Conservation (phyloP, 345 rosid species). For the Gossypium stocksii region DNA sequence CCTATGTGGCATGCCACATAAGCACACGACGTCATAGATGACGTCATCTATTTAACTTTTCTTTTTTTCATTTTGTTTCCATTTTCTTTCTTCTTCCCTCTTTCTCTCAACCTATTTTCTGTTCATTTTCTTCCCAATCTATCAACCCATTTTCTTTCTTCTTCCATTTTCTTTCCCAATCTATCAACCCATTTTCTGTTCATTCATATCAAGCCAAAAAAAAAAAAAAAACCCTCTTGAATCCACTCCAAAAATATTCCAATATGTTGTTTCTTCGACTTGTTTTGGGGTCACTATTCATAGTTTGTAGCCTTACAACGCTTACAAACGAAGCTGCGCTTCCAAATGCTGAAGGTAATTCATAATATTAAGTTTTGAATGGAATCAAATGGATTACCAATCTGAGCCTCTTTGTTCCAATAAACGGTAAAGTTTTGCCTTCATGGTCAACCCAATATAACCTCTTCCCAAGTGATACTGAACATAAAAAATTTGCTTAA, state of each 20-base stretch:
- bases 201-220: background rate
- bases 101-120: too few species aligned
- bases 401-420: constrained; percentile 75
- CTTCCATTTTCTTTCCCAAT: too few species aligned
- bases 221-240: too few species aligned
- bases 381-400: constrained; percentile 43
- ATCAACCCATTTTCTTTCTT: too few species aligned
- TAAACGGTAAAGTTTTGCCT: constrained; percentile 63
- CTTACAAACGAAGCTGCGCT: constrained; percentile 25
- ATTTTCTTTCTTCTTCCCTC: too few species aligned
- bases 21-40: too few species aligned
- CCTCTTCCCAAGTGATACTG: constrained; percentile 75
- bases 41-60: too few species aligned
- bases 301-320: constrained; percentile 19
- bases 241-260: background rate
- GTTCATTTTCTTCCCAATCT: too few species aligned
- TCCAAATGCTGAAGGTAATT: constrained; percentile 32
- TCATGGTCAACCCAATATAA: constrained; percentile 73
- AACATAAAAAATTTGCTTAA: background rate
- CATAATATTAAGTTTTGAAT: background rate
- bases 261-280: background rate
- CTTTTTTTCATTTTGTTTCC: too few species aligned
- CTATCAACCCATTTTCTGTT: background rate
- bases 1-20: too few species aligned
- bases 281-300: constrained; percentile 11